Percentiles rank a stretch among this genome's conserved stretches.
phyloP scores from a whole-genome alignment of 2,329 filamentous ascomycete species.

The Ceratocystis alfenasii region DNA sequence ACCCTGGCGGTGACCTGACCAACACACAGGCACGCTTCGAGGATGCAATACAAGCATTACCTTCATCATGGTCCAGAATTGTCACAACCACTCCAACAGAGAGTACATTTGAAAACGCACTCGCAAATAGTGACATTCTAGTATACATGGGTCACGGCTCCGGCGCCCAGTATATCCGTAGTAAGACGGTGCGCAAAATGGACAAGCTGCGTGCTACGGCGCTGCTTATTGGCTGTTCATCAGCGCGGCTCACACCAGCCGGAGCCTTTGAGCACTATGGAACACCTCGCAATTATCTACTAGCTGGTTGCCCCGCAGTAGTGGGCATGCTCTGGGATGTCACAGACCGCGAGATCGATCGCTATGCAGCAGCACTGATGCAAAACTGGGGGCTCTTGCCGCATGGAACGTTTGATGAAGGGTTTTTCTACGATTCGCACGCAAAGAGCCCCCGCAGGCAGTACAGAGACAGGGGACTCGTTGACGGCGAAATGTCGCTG shows the following conservation, averaged over 20 bases:
- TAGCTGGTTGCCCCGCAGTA: conserved; percentile 73
- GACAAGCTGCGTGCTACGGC: conserved; percentile 63
- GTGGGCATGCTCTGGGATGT: conserved; percentile 96
- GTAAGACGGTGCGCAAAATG: conserved; percentile 67
- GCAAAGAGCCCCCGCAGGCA: conserved; percentile 59
- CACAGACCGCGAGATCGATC: conserved; percentile 93
- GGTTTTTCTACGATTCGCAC: conserved; percentile 59
- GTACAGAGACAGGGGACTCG: conserved; percentile 41
- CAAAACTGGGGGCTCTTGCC: conserved; percentile 73
- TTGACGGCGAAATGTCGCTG: conserved; percentile 39
- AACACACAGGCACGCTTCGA: conserved; percentile 69
- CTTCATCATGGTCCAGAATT: conserved; percentile 59
- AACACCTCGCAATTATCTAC: conserved; percentile 81
- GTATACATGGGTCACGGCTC: conserved; percentile 96
- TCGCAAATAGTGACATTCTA: conserved; percentile 58
- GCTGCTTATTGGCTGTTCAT: conserved; percentile 90
- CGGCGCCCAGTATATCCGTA: conserved; percentile 85
- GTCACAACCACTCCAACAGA: conserved; percentile 61
- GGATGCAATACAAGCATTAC: conserved; percentile 39
- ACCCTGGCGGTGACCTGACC: conserved; percentile 72
- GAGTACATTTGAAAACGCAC: conserved; percentile 56
- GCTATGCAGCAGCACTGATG: conserved; percentile 67
- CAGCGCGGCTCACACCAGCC: conserved; percentile 53
- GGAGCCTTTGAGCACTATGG: conserved; percentile 85
- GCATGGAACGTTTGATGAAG: conserved; percentile 33